Conservation (phyloP, 1,139 yeast genomes). For the Pichia sp. region DNA sequence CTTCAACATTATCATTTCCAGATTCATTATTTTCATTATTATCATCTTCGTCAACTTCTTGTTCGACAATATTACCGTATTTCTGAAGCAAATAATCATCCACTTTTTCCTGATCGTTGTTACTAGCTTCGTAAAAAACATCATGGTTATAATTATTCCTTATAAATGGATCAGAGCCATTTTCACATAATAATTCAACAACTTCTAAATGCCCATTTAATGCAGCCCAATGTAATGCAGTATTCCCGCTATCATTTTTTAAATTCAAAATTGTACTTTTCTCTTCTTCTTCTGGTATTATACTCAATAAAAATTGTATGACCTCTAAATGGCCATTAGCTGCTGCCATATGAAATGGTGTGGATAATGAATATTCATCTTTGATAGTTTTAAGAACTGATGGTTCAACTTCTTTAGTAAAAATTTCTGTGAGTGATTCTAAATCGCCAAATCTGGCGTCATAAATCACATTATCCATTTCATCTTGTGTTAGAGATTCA, state of each 20-base stretch:
- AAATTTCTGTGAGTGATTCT: constrained; percentile 62
- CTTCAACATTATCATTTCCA: too few species aligned
- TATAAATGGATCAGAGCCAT: constrained; percentile 72
- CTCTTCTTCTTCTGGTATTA: constrained; percentile 42
- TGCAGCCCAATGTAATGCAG: constrained; percentile 95
- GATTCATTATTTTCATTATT: constrained; percentile 36
- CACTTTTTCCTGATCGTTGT: constrained; percentile 55
- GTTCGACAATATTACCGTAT: constrained; percentile 63
- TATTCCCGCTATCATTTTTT: constrained; percentile 77
- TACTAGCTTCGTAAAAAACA: constrained; percentile 83
- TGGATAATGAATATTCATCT: constrained; percentile 60
- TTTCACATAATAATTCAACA: constrained; percentile 67
- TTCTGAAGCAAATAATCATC: constrained; percentile 69
- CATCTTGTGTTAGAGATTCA: constrained; percentile 51
- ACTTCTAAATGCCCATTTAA: constrained; percentile 75
- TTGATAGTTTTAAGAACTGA: constrained; percentile 43
- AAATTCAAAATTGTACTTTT: constrained; percentile 41
- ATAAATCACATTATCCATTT: constrained; percentile 70
- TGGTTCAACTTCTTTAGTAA: constrained; percentile 51
- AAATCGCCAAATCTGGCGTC: constrained; percentile 88
- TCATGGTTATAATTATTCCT: constrained; percentile 77
- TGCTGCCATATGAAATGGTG: constrained; percentile 90
- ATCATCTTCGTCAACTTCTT: constrained; percentile 58
- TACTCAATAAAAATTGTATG: constrained; percentile 51
- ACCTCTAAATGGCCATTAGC: constrained; percentile 87